These are phyloP conservation scores for Magnusiomyces magnusii DNA, from an alignment of 1,139 yeast species.

Conservation along the genomic window DNA sequence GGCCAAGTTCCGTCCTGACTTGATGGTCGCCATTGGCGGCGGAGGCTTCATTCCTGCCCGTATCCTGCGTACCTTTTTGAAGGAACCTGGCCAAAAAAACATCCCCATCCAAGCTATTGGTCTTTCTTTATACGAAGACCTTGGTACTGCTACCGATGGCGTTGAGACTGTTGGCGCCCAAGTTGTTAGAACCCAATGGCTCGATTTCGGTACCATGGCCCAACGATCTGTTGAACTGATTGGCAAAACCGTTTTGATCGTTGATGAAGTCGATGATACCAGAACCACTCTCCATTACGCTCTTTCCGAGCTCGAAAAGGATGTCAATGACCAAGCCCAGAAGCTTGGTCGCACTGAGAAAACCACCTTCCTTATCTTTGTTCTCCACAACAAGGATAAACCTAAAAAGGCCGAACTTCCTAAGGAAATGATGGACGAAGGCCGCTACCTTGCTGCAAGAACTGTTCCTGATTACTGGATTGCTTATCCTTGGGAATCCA, in stretches of 20 bases:
- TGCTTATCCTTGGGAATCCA: conserved; percentile 96
- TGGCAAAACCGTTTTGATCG: conserved; percentile 75
- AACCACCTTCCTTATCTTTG: conserved; percentile 83
- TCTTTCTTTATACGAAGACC: conserved; percentile 78
- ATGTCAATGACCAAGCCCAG: conserved; percentile 53
- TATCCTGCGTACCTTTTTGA: conserved; percentile 83
- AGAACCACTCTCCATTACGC: conserved; percentile 94
- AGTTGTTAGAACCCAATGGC: conserved; percentile 94
- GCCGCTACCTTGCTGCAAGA: conserved; percentile 84
- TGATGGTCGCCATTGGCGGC: conserved; percentile 86
- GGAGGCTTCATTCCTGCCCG: conserved; percentile 98
- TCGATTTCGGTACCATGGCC: conserved; percentile 59
- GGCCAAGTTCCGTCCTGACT: conserved; percentile 60
- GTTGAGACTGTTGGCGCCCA: conserved; percentile 70
- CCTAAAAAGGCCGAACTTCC: conserved; percentile 78
- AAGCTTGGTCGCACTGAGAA: conserved; percentile 43
- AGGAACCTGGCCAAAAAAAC: conserved; percentile 78
- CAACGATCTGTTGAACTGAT: conserved; percentile 59
- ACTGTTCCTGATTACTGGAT: conserved; percentile 92
- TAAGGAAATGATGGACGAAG: conserved; percentile 51
- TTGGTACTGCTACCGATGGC: conserved; percentile 46
- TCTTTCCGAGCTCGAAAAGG: conserved; percentile 76
- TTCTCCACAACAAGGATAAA: conserved; percentile 86
- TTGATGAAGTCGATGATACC: conserved; percentile 94
- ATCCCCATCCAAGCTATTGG: conserved; percentile 94